Percentiles rank a stretch among this genome's conserved stretches.
phyloP scores from a whole-genome alignment of 1,284 basidiomycete genomes.

The Ceraceosorus bombacis region DNA sequence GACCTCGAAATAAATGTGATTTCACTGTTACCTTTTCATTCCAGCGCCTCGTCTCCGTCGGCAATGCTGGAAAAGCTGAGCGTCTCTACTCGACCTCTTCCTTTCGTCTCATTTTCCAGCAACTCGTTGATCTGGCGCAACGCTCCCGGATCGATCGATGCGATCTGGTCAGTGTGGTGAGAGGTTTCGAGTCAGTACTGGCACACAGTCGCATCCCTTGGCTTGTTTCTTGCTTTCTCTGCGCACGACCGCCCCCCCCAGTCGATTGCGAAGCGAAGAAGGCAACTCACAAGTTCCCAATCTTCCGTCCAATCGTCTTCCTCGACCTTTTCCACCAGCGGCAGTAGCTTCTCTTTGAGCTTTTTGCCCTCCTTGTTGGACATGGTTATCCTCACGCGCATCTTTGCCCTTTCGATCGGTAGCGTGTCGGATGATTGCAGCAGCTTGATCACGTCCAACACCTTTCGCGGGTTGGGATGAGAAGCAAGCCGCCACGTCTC shows the following conservation, averaged over 20 bases:
- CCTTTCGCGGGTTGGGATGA: conserved; percentile 53
- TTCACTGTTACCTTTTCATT: conserved; percentile 3
- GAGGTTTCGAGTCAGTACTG: conserved; percentile 1
- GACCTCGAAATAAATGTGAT: too few relatives aligned
- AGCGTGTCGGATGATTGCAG: conserved; percentile 60
- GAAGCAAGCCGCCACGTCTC: conserved; percentile 6
- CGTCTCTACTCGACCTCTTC: conserved; percentile 62
- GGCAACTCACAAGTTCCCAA: conserved; percentile 72
- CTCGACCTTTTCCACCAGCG: conserved; percentile 74
- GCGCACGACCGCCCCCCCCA: conserved; percentile 5
- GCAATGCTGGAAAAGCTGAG: conserved; percentile 45
- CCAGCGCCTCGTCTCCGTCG: conserved; percentile 34
- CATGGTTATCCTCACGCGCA: conserved; percentile 80
- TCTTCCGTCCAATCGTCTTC: conserved; percentile 68
- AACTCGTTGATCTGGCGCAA: conserved; percentile 84
- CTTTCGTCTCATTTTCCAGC: conserved; percentile 71
- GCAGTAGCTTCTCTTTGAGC: conserved; percentile 65
- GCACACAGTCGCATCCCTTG: conserved; percentile 1
- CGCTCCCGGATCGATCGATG: conserved; percentile 85
- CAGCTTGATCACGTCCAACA: conserved; percentile 80
- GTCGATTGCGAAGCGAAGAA: background rate
- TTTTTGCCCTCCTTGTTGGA: conserved; percentile 65
- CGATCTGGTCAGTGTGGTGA: conserved; percentile 56
- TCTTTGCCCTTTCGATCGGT: conserved; percentile 81
- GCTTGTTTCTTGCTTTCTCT: conserved; percentile 2